Conservation (phyloP, 129 eudicot species). For the Ambrosia artemisiifolia region DNA sequence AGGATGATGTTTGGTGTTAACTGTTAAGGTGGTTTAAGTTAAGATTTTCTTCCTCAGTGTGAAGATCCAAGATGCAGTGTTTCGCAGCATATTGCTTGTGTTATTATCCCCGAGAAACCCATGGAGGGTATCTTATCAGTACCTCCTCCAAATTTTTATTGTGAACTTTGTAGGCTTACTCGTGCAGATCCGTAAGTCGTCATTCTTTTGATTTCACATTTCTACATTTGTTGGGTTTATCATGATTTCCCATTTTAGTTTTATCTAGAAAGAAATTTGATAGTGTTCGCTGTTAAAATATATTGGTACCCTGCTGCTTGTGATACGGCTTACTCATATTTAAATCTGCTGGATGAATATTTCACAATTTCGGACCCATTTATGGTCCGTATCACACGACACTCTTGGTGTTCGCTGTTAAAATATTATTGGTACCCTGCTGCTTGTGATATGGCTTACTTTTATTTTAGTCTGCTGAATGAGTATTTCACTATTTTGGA, state of each 20-base stretch:
- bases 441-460: neutral
- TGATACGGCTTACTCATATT: neutral
- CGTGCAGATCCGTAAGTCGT: slow-evolving; percentile 96
- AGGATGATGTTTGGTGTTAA: slow-evolving; percentile 12
- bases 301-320: neutral
- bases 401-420: neutral
- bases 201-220: neutral
- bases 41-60: slow-evolving; percentile 56
- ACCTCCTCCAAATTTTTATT: slow-evolving; percentile 63
- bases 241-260: neutral
- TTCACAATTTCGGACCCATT: neutral
- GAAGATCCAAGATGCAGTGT: slow-evolving; percentile 74
- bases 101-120: slow-evolving; percentile 73
- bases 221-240: slow-evolving; percentile 11
- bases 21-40: neutral
- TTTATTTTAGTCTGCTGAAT: neutral
- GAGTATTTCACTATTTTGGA: neutral
- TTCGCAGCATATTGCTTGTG: slow-evolving; percentile 92
- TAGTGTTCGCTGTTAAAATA: slow-evolving; percentile 3
- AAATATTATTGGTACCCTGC: neutral
- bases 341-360: neutral
- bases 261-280: neutral
- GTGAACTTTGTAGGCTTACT: slow-evolving; percentile 80
- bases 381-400: neutral
- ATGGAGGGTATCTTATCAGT: slow-evolving; percentile 65